Percentiles rank a stretch among this genome's conserved stretches.
Evolutionary conservation across 305 asterid genomes (phyloP).

Genomic region (Solanum hybrid): DNA sequence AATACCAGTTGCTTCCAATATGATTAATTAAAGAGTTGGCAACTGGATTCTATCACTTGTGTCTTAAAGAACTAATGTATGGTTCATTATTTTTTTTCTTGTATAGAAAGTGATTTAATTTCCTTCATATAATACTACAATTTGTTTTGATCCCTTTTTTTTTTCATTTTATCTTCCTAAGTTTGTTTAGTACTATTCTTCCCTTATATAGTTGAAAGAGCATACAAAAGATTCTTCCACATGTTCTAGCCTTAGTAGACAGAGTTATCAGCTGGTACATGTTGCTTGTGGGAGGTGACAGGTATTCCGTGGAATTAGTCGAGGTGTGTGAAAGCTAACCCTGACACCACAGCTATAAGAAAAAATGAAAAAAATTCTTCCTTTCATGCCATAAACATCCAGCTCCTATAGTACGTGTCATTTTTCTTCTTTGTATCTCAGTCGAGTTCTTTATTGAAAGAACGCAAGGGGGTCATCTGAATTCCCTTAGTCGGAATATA

Average conservation of each 20-base stretch:
- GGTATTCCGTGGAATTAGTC: not conserved
- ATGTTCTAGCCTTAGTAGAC: not conserved
- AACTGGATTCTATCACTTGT: conserved; percentile 5
- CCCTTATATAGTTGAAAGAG: not conserved
- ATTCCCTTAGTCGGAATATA: not conserved
- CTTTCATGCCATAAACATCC: not conserved
- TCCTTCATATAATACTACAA: not conserved
- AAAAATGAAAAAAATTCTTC: not conserved
- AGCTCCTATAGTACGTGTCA: not conserved
- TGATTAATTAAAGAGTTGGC: not conserved
- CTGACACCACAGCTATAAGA: not conserved
- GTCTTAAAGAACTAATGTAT: not conserved
- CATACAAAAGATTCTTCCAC: not conserved
- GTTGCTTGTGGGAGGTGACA: not conserved
- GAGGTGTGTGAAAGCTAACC: not conserved
- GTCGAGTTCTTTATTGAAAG: not conserved
- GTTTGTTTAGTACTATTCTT: not conserved
- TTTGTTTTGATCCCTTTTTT: not conserved
- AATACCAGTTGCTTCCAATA: not conserved
- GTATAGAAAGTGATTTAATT: not conserved
- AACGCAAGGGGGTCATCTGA: not conserved
- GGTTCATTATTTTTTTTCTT: not conserved
- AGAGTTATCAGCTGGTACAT: not conserved
- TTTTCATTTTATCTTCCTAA: not conserved
- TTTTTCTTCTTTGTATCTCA: not conserved